These are phyloP conservation scores for Amylocystis lapponica DNA, from an alignment of 768 basidiomycete species.

Conservation along the genomic window DNA sequence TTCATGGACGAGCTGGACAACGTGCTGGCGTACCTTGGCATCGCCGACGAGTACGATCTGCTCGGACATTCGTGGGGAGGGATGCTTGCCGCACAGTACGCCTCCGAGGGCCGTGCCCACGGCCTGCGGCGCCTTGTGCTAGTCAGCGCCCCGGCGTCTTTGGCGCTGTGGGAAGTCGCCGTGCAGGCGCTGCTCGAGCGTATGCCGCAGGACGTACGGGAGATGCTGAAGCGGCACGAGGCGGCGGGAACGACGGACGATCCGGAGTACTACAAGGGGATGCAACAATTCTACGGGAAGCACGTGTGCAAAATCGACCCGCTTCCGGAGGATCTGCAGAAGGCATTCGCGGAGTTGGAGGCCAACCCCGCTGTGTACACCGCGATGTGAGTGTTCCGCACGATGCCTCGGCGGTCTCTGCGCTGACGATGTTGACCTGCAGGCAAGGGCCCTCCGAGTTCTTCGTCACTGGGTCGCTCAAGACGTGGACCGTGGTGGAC, in stretches of 20 bases:
- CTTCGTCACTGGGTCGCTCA: conserved; percentile 34
- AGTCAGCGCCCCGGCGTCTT: conserved; percentile 22
- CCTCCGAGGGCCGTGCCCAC: conserved; percentile 20
- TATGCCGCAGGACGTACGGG: conserved; percentile 29
- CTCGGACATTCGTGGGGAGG: conserved; percentile 40
- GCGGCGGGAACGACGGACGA: conserved; percentile 33
- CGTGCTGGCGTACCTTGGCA: conserved; percentile 38
- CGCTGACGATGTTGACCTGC: neutral
- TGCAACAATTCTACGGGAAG: conserved; percentile 34
- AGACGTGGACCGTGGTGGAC: conserved; percentile 42
- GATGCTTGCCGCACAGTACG: conserved; percentile 37
- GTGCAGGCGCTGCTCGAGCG: conserved; percentile 22
- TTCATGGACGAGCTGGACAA: conserved; percentile 51
- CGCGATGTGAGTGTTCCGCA: conserved; percentile 24
- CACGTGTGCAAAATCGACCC: conserved; percentile 41
- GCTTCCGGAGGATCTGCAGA: conserved; percentile 32
- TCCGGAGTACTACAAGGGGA: conserved; percentile 38
- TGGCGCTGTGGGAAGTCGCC: conserved; percentile 24
- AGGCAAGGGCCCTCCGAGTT: conserved; percentile 32
- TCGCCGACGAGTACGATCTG: conserved; percentile 37
- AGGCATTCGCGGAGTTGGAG: conserved; percentile 26
- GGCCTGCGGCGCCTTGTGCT: conserved; percentile 30
- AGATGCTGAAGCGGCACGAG: conserved; percentile 32
- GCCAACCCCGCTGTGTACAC: conserved; percentile 32
- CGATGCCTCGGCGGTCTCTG: no score